Evolutionary conservation across 768 basidiomycete genomes (phyloP).

Genomic region (Podaxis rugospora): DNA sequence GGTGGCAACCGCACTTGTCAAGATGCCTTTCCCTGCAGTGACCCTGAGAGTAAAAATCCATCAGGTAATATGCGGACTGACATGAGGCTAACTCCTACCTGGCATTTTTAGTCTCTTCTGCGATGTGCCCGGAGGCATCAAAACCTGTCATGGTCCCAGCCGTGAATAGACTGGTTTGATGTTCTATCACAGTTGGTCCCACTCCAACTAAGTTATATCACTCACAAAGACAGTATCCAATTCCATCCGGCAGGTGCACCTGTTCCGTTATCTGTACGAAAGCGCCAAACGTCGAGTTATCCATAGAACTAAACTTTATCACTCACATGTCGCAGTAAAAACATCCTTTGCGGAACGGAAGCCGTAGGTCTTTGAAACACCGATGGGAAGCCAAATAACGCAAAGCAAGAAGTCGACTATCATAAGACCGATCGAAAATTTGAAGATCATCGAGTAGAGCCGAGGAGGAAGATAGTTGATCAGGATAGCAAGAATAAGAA

Average conservation of each 20-base stretch:
- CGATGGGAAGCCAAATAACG: conserved; percentile 90
- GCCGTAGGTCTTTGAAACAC: conserved; percentile 84
- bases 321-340: conserved; percentile 75
- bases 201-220: background rate
- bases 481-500: conserved; percentile 66
- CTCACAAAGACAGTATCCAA: conserved; percentile 82
- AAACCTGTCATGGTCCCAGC: conserved; percentile 89
- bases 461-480: conserved; percentile 85
- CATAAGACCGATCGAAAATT: conserved; percentile 66
- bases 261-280: conserved; percentile 73
- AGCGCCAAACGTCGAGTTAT: conserved; percentile 1
- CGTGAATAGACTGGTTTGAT: conserved; percentile 62
- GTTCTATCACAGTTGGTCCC: conserved; percentile 4
- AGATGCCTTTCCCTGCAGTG: conserved; percentile 77
- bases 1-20: conserved; percentile 73
- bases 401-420: conserved; percentile 87
- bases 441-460: conserved; percentile 73
- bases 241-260: conserved; percentile 88
- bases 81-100: conserved; percentile 29
- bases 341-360: conserved; percentile 82
- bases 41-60: conserved; percentile 37
- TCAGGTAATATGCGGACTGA: background rate
- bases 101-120: conserved; percentile 86
- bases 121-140: conserved; percentile 84
- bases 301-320: background rate